These are phyloP conservation scores for Perkinsus olseni DNA, from an alignment of 169 alveolate genomes.

Conservation along the genomic window DNA sequence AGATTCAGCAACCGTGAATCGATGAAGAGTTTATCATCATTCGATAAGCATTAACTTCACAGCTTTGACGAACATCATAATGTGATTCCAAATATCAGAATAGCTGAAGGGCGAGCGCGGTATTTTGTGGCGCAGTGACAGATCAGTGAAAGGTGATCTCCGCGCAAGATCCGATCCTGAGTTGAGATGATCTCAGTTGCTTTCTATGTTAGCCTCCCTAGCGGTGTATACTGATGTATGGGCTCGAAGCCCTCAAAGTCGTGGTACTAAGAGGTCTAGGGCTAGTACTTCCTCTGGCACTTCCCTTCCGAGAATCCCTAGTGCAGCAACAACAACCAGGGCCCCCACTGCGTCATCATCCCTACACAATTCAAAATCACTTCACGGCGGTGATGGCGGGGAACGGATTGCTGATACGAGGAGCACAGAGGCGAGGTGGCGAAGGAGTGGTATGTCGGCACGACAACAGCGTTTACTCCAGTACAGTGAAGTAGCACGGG, in stretches of 20 bases:
- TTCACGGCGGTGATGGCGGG: too few species aligned
- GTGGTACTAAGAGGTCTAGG: neutral
- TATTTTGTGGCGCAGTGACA: neutral
- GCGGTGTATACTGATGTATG: neutral
- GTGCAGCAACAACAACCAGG: neutral
- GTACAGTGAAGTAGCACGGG: neutral
- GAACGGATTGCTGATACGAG: too few species aligned
- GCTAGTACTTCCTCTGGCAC: neutral
- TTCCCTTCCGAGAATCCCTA: neutral
- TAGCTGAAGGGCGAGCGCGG: neutral
- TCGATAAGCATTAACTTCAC: neutral
- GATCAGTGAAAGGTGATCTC: neutral
- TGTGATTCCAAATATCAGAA: too few species aligned
- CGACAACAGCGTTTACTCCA: neutral
- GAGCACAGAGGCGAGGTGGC: too few species aligned
- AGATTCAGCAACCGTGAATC: constrained; percentile 1
- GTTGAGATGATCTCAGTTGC: neutral
- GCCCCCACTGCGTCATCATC: neutral
- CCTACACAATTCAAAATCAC: too few species aligned
- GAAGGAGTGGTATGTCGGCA: neutral
- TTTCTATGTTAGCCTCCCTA: neutral
- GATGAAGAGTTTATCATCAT: neutral
- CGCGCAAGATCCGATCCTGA: neutral
- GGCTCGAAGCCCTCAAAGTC: neutral
- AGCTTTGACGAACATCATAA: too few species aligned